A percentile compares a stretch with the other conserved stretches of the same genome.
phyloP scores from a whole-genome alignment of 176 grass and related monocot genomes.

The Tillandsia fasciculata region DNA sequence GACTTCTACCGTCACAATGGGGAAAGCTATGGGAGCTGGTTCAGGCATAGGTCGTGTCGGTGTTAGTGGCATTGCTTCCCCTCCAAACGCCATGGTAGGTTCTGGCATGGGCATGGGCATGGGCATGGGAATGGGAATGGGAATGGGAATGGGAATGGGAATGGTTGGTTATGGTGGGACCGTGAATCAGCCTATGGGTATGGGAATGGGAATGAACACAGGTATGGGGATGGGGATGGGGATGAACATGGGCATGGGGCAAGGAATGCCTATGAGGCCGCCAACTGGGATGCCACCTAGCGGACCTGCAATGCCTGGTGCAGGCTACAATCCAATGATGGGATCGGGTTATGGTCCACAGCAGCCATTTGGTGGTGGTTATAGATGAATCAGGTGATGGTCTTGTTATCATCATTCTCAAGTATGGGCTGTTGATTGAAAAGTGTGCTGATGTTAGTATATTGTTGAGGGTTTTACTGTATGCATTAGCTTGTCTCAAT shows the following conservation, averaged over 20 bases:
- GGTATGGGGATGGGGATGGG: slow-evolving; percentile 44
- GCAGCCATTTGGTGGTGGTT: slow-evolving; percentile 66
- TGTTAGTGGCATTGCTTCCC: slow-evolving; percentile 33
- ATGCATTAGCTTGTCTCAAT: slow-evolving; percentile 6
- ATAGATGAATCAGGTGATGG: slow-evolving; percentile 42
- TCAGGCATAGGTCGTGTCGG: slow-evolving; percentile 59
- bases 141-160: slow-evolving; percentile 29
- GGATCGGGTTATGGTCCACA: slow-evolving; percentile 57
- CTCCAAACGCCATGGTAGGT: slow-evolving; percentile 47
- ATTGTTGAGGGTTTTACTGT: slow-evolving; percentile 2
- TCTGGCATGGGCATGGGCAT: slow-evolving; percentile 33
- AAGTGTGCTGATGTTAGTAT: not conserved
- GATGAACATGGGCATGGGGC: slow-evolving; percentile 42
- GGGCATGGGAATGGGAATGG: slow-evolving; percentile 37
- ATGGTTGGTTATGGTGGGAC: slow-evolving; percentile 15
- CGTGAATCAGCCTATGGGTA: slow-evolving; percentile 16
- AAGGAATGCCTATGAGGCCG: slow-evolving; percentile 62
- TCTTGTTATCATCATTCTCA: not conserved
- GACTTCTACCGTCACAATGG: slow-evolving; percentile 70
- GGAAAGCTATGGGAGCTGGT: slow-evolving; percentile 92
- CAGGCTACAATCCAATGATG: slow-evolving; percentile 72
- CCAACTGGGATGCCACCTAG: slow-evolving; percentile 48
- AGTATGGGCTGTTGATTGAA: not conserved
- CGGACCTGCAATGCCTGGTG: slow-evolving; percentile 38
- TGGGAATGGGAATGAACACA: slow-evolving; percentile 52